Conservation (phyloP, 352 stramenopile species). For the Pythium brassicae region DNA sequence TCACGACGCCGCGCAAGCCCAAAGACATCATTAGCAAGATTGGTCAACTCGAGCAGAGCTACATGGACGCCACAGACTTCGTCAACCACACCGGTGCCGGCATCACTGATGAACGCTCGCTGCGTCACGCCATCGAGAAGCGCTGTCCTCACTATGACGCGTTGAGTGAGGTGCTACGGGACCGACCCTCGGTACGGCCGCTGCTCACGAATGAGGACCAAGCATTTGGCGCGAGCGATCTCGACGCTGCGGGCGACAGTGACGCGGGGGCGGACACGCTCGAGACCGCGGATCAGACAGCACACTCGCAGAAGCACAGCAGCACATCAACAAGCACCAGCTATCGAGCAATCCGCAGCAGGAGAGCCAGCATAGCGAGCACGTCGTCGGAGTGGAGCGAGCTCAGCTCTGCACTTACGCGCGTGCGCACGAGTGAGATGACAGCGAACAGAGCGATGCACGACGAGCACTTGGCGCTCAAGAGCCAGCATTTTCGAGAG, state of each 20-base stretch:
- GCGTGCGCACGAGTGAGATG: constrained; percentile 1
- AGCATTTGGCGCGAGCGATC: background rate
- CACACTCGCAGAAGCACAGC: too few relatives aligned
- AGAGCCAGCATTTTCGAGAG: constrained; percentile 6
- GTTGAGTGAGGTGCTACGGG: constrained; percentile 11
- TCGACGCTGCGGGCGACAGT: background rate
- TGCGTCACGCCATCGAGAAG: constrained; percentile 10
- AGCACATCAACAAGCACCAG: too few relatives aligned
- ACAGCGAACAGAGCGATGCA: constrained; percentile 4
- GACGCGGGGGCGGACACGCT: background rate
- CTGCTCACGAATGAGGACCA: constrained; percentile 13
- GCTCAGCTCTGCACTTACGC: constrained; percentile 3
- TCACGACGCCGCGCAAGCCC: background rate
- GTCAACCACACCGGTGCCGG: constrained; percentile 10
- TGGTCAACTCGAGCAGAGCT: constrained; percentile 14
- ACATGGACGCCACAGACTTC: constrained; percentile 11
- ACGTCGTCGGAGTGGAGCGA: constrained; percentile 13
- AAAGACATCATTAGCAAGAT: constrained; percentile 21
- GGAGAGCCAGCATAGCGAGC: background rate
- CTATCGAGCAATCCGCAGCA: too few relatives aligned
- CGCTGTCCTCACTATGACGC: constrained; percentile 16
- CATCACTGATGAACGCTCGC: constrained; percentile 7
- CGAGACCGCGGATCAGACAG: too few relatives aligned
- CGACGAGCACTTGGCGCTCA: constrained; percentile 1
- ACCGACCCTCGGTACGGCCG: constrained; percentile 8